Evolutionary conservation across 2,329 filamentous ascomycete species (phyloP).

Genomic region (Dryadomyces quercivorus): DNA sequence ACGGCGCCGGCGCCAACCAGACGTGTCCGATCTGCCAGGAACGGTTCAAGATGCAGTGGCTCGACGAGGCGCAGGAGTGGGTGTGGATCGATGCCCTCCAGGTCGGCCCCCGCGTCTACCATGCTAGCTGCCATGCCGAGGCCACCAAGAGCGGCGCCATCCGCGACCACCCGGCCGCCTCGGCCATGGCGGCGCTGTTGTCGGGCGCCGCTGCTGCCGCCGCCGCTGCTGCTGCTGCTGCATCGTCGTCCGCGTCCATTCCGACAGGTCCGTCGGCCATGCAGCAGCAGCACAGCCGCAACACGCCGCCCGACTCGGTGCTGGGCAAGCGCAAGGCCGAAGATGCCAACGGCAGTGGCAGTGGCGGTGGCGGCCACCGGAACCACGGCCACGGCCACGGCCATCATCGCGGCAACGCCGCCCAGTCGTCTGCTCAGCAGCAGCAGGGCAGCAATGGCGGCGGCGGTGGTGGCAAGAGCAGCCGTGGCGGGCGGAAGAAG

Average conservation of each 20-base stretch:
- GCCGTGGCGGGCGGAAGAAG: slow-evolving; percentile 9
- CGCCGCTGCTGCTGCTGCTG: neutral
- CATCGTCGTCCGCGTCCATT: neutral
- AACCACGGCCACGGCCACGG: neutral
- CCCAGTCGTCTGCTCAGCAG: too few relatives aligned
- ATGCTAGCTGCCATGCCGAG: slow-evolving; percentile 81
- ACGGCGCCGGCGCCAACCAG: slow-evolving; percentile 59
- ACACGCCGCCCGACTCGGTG: slow-evolving; percentile 8
- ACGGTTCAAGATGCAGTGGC: slow-evolving; percentile 83
- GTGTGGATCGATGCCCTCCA: slow-evolving; percentile 86
- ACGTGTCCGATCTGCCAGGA: slow-evolving; percentile 93
- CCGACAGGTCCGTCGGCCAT: neutral
- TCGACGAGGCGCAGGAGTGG: slow-evolving; percentile 88
- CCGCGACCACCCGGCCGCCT: slow-evolving; percentile 14
- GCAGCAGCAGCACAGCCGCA: neutral
- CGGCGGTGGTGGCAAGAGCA: neutral
- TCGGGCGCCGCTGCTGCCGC: slow-evolving; percentile 9
- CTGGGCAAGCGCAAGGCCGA: slow-evolving; percentile 12
- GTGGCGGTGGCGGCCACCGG: neutral
- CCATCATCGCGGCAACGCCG: neutral
- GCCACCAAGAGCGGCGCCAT: slow-evolving; percentile 51
- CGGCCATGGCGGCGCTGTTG: slow-evolving; percentile 8
- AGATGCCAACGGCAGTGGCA: neutral
- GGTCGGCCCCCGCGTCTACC: slow-evolving; percentile 70
- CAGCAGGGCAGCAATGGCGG: neutral